A percentile compares a stretch with the other conserved stretches of the same genome.
phyloP scores from a whole-genome alignment of 2,329 filamentous ascomycete species.

The Verticillium albo-atrum region DNA sequence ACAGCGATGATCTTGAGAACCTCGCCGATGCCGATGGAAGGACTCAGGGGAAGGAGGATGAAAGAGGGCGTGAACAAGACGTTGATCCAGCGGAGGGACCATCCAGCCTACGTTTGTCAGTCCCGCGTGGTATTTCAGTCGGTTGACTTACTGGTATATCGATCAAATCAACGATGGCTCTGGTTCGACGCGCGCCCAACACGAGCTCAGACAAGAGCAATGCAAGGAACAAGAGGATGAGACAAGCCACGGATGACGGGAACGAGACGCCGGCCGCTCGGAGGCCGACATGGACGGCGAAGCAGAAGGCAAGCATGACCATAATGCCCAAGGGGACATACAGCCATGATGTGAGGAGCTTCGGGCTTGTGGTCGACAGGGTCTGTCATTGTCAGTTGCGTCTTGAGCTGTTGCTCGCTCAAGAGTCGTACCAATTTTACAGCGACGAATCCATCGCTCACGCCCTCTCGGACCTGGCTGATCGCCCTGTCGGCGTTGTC shows the following conservation, averaged over 20 bases:
- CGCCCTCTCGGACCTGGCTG: not conserved
- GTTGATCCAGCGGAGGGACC: constrained; percentile 54
- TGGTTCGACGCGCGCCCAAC: constrained; percentile 44
- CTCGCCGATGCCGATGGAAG: constrained; percentile 46
- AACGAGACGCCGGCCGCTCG: constrained; percentile 46
- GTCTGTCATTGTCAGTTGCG: constrained; percentile 2
- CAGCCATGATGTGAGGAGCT: constrained; percentile 37
- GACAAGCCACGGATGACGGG: constrained; percentile 54
- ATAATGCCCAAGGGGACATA: constrained; percentile 42
- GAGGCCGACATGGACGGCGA: constrained; percentile 38
- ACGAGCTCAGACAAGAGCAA: constrained; percentile 41
- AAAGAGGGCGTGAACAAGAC: constrained; percentile 57
- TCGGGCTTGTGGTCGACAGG: constrained; percentile 12
- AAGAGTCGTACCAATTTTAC: constrained; percentile 5
- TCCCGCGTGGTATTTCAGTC: not conserved
- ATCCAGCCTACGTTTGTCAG: constrained; percentile 40
- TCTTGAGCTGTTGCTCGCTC: not conserved
- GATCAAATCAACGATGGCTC: constrained; percentile 40
- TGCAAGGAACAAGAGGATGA: constrained; percentile 48
- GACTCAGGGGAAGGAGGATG: constrained; percentile 53
- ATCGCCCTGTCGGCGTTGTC: not conserved
- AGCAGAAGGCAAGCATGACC: constrained; percentile 34
- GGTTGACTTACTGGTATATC: constrained; percentile 44
- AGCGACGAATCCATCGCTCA: not conserved
- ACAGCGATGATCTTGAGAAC: constrained; percentile 56